Evolutionary conservation across 257 asterid species (phyloP).

Genomic region (Nicotiana sylvestris): DNA sequence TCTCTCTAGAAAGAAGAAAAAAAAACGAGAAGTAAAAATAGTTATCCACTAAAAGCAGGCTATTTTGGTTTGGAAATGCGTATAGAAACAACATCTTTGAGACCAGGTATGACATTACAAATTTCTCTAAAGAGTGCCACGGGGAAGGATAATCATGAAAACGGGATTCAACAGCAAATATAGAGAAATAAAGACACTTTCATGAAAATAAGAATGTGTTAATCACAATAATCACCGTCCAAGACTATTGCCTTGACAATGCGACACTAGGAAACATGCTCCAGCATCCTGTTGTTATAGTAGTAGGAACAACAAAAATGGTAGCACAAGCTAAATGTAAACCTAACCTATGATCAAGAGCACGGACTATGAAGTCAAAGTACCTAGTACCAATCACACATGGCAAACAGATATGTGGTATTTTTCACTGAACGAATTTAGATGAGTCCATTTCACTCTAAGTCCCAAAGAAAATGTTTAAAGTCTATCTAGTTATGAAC

Average conservation of each 20-base stretch:
- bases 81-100: not conserved
- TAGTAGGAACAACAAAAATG: not conserved
- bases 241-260: not conserved
- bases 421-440: not conserved
- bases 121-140: not conserved
- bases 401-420: not conserved
- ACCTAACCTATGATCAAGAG: not conserved
- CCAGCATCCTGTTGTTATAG: not conserved
- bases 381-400: not conserved
- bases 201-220: not conserved
- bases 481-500: not conserved
- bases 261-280: not conserved
- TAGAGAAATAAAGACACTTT: not conserved
- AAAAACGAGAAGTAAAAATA: not conserved
- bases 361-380: not conserved
- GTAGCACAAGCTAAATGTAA: not conserved
- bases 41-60: not conserved
- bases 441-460: not conserved
- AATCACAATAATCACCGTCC: not conserved
- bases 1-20: not conserved
- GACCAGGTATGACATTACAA: not conserved
- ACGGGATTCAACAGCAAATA: not conserved
- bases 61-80: not conserved
- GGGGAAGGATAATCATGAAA: not conserved
- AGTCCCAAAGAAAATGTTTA: not conserved